Evolutionary conservation across 768 basidiomycete genomes (phyloP), one percentile per base, ranked within the genome.

Genomic region (Agaricus sinodeliciosus): DNA sequence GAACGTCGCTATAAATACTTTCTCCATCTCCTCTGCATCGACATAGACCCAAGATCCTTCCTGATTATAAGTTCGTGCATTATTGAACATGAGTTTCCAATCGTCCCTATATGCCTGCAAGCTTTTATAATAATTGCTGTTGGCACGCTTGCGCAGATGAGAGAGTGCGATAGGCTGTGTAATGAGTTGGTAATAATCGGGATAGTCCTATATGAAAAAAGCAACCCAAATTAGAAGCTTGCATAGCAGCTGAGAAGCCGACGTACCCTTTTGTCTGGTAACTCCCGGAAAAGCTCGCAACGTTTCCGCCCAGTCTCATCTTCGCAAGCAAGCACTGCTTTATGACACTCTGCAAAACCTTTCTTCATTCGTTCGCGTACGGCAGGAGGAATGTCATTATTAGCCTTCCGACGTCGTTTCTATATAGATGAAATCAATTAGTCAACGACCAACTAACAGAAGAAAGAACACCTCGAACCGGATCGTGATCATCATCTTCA

Each of bases 11-110:
- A 87, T 78, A 65, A 94, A 93, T 45, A 85, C 84, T 63, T 87
- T 89, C 70, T 95, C 88, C 88, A 94, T 91, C 72, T 92, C 90
- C 45, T 91, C 88, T 7, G 95, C 94, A 56, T 95, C 92, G 55
- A 88, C 76, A 68, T 94, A 95, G 35, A 96, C 93, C 88, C 90
- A 92, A 0, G 92, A 94, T 1, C 88, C 92, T 68, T 95, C 92
- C 67, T 88, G 85, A 66, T 97, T 97, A 75, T 92, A 98, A 41
- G 82, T 88, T 60, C 89, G 79, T 4, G 95, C 94, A 62, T 98
- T 98, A 67, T 82, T 78, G 68, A 94, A 97, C 87, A 99, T 94
- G 51, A 93, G 78, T 59, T 79, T 78, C 83, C 87, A 92, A 66
- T 95, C 92, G 43, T 82, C 80, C 53, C 79, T 74, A 71, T 84